phyloP scores from a whole-genome alignment of 176 grass and related monocot species.

The Thinopyrum elongatum region DNA sequence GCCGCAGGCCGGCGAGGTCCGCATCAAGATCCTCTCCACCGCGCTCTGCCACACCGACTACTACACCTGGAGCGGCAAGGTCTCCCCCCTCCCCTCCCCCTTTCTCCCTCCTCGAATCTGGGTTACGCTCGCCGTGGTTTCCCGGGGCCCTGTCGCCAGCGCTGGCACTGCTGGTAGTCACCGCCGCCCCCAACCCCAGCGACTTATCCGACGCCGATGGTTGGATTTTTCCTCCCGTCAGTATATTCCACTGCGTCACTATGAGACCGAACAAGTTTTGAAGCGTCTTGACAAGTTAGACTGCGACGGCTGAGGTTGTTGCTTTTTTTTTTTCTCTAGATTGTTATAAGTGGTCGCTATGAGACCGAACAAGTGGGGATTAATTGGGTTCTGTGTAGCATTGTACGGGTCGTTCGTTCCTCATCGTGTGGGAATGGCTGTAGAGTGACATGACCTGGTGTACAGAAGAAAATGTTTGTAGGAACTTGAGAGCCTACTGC shows the following conservation, averaged over 20 bases:
- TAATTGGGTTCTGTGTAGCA: background rate
- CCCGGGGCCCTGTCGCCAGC: background rate
- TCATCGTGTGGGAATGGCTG: background rate
- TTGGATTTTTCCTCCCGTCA: background rate
- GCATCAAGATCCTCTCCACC: constrained; percentile 86
- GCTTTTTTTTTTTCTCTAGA: background rate
- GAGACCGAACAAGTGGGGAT: background rate
- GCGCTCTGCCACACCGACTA: constrained; percentile 97
- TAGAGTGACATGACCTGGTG: background rate
- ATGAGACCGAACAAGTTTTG: too few relatives aligned
- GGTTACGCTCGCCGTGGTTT: constrained; percentile 12
- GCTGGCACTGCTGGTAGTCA: background rate
- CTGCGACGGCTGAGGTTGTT: background rate
- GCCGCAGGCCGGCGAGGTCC: constrained; percentile 96
- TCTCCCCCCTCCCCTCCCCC: background rate
- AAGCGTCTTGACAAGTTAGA: background rate
- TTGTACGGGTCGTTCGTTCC: background rate
- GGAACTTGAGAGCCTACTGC: background rate
- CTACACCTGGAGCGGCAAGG: constrained; percentile 99
- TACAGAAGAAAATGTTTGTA: background rate
- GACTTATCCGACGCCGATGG: background rate
- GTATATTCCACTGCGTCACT: background rate
- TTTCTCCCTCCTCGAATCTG: background rate
- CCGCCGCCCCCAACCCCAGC: background rate
- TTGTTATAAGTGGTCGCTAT: background rate